Base-by-base conservation (phyloP, 352 stramenopile genomes). In the Phytophthora pini region DNA sequence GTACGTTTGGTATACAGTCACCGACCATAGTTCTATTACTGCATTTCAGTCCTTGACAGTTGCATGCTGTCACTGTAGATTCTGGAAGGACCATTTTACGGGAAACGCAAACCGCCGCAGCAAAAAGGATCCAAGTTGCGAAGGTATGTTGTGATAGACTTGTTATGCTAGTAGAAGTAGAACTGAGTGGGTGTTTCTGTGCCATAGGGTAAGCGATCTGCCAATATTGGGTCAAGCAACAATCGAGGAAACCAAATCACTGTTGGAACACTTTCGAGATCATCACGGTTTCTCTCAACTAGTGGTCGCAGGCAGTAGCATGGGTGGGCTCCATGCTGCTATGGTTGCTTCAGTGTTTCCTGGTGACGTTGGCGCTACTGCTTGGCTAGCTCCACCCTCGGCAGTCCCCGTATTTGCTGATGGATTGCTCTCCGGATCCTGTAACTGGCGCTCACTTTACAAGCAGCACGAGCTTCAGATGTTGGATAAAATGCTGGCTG, bases 171-270 rank as follows among this genome's bases (percentile, higher is more conserved):
- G 31, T 27, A 26, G 47, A 34, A 12, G 39, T 20, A 12, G 12
- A 5, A 53, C 6, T 47, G 7, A 24, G 5, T 20, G 17, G 17
- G 17, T 20, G 17, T 20, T 20, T 22, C 3, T 43, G 9, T 57
- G 6, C 45, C 8, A 13, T 20, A 88, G 80, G n/a, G 83, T 92
- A 15, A 89, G 73, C 27, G 85, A 94, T 43, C 56, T 94, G 15
- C 81, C 85, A 2, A 89, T 92, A 22, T 61, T 94, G 7, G 85
- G 85, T 1, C 79, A 92, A 72, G 80, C 85, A 11, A 94, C 85
- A 3, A 94, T 94, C n/a, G 84, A 92, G 61, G 85, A 94, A 64
- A 72, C 85, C 63, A 94, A 94, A 57, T 92, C 83, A 13, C 63
- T 94, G 49, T 59, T 94, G n/a, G 61, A 70, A 29, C 72, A 92